Conservation (phyloP, 129 eudicot genomes). For the Oenanthe sinensis region DNA sequence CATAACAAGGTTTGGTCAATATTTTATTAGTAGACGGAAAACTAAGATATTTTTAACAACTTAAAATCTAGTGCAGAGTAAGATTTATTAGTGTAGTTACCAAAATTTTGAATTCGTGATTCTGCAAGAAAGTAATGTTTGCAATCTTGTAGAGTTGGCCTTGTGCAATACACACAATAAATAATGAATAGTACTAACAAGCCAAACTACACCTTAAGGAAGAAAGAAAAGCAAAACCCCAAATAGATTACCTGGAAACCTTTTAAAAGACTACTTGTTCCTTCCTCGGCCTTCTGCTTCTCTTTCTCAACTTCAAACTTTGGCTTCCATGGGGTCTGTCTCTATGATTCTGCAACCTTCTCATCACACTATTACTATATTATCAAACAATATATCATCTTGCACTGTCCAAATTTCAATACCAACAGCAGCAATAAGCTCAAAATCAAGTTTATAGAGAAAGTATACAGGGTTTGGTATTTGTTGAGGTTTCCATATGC, state of each 20-base stretch:
- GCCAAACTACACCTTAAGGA: neutral
- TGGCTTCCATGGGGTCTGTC: conserved; percentile 72
- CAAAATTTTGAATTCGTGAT: conserved; percentile 63
- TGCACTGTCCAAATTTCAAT: conserved; percentile 99
- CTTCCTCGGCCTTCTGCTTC: conserved; percentile 61
- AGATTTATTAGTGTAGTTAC: conserved; percentile 17
- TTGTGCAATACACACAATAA: conserved; percentile 43
- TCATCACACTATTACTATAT: conserved; percentile 71
- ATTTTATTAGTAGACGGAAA: neutral
- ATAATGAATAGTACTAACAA: neutral
- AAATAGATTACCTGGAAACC: conserved; percentile 56
- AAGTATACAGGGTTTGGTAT: conserved; percentile 70
- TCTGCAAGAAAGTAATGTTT: conserved; percentile 71
- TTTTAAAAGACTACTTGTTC: conserved; percentile 31
- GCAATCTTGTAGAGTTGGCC: conserved; percentile 71
- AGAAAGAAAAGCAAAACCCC: neutral
- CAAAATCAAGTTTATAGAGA: conserved; percentile 56
- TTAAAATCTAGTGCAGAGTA: neutral
- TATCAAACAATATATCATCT: conserved; percentile 89
- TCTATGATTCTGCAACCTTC: conserved; percentile 50
- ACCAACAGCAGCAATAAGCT: conserved; percentile 84
- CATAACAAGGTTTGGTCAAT: conserved; percentile 3
- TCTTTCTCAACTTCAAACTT: conserved; percentile 68
- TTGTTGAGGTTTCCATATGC: conserved; percentile 73
- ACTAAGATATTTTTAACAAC: neutral